These are phyloP conservation scores for Euphorbia tirucalli DNA, from an alignment of 345 rosid species.

Conservation along the genomic window DNA sequence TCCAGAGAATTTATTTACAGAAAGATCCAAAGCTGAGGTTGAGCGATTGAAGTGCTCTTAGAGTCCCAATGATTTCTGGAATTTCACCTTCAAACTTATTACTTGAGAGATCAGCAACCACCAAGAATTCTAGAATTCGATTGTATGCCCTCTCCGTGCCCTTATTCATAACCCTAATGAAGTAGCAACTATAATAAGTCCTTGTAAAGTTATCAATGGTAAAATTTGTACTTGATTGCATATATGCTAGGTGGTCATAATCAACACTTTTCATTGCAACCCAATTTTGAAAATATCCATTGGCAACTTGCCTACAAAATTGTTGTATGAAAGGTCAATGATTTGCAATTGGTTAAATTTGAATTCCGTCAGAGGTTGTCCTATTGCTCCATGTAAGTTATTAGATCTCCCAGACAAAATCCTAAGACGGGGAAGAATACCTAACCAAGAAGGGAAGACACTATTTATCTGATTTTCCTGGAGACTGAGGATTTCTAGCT, in stretches of 20 bases:
- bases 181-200: background rate
- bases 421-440: background rate
- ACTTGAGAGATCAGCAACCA: conserved; percentile 12
- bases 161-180: background rate
- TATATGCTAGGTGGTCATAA: conserved; percentile 2
- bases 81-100: conserved; percentile 18
- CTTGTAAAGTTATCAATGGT: no score
- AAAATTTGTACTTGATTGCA: background rate
- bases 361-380: background rate
- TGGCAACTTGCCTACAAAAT: background rate
- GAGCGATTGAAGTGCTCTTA: background rate
- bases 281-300: background rate
- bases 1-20: background rate
- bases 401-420: conserved; percentile 2
- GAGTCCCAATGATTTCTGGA: conserved; percentile 12
- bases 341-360: background rate
- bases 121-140: background rate
- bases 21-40: conserved; percentile 23
- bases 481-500: conserved; percentile 10
- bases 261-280: background rate
- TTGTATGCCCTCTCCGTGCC: background rate
- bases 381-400: background rate
- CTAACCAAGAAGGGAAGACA: conserved; percentile 10
- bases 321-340: conserved; percentile 7
- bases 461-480: background rate